Conservation (phyloP, 352 stramenopile species). For the Globisporangium alternatum region DNA sequence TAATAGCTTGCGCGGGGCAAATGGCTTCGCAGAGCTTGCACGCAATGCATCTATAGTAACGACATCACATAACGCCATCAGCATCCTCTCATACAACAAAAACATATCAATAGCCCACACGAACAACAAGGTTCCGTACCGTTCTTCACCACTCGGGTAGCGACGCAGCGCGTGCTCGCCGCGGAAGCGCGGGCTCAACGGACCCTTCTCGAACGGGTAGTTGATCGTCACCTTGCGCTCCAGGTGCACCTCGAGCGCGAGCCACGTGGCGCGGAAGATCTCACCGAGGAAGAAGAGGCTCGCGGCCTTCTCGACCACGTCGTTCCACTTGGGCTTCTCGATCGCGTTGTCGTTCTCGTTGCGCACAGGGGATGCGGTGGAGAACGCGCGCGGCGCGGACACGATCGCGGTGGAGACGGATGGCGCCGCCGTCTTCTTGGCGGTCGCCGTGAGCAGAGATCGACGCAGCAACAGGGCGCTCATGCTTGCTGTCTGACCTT, state of each 20-base stretch:
- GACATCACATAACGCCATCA: constrained; percentile 11
- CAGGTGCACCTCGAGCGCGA: constrained; percentile 79
- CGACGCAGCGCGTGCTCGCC: constrained; percentile 97
- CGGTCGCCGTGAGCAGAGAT: constrained; percentile 37
- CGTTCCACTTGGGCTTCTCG: constrained; percentile 59
- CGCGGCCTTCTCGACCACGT: constrained; percentile 78
- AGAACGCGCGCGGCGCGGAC: constrained; percentile 27
- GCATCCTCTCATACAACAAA: too few species aligned
- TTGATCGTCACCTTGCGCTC: constrained; percentile 98
- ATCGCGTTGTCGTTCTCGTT: constrained; percentile 23
- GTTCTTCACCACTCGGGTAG: constrained; percentile 99
- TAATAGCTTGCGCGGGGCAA: constrained; percentile 99
- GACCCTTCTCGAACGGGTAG: constrained; percentile 98
- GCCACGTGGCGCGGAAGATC: constrained; percentile 74
- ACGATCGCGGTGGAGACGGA: constrained; percentile 13
- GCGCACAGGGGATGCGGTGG: constrained; percentile 23
- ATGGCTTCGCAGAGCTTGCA: constrained; percentile 99
- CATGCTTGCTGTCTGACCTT: constrained; percentile 22
- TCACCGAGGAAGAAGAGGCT: constrained; percentile 85
- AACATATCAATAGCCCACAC: neutral
- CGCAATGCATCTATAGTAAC: constrained; percentile 92
- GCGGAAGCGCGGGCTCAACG: constrained; percentile 96
- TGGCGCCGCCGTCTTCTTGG: constrained; percentile 23
- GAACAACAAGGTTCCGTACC: constrained; percentile 38
- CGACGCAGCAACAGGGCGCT: constrained; percentile 59